Evolutionary conservation across 2,329 filamentous ascomycete species (phyloP).

Genomic region (Trichoderma sp.): DNA sequence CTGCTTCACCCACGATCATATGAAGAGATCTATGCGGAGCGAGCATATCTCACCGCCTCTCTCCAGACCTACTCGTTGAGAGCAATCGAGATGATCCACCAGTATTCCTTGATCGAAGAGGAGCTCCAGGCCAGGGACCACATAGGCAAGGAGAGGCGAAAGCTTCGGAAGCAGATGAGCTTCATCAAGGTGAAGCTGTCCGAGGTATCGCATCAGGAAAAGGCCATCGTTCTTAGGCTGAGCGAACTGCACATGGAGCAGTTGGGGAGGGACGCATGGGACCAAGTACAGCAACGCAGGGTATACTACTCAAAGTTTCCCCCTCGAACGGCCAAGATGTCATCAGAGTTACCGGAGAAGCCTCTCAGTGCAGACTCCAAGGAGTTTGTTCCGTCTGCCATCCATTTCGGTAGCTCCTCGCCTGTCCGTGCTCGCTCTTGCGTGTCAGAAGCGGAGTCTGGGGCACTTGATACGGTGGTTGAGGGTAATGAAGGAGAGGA

Average conservation of each 20-base stretch:
- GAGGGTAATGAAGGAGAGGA: conserved; percentile 31
- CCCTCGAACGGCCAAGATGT: neutral
- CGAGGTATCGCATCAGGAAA: conserved; percentile 52
- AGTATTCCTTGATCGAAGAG: conserved; percentile 45
- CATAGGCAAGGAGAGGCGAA: conserved; percentile 37
- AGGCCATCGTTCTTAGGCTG: conserved; percentile 49
- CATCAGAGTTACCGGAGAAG: neutral
- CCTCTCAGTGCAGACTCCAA: conserved; percentile 37
- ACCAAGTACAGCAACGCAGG: conserved; percentile 34
- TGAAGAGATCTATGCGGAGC: conserved; percentile 50
- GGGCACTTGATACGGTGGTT: conserved; percentile 34
- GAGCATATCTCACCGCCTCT: conserved; percentile 48
- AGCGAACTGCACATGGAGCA: conserved; percentile 54
- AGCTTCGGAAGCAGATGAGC: conserved; percentile 46
- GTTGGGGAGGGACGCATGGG: conserved; percentile 47
- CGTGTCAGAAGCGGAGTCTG: neutral
- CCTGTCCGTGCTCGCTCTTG: neutral
- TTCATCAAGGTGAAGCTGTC: conserved; percentile 48
- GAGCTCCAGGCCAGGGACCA: conserved; percentile 34
- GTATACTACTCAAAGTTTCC: neutral
- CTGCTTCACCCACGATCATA: conserved; percentile 46
- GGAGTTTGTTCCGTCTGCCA: conserved; percentile 39
- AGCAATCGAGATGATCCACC: conserved; percentile 44
- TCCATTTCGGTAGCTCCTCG: neutral
- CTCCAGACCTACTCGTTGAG: conserved; percentile 47